Base-by-base conservation (phyloP, 176 grass and related monocot genomes). In the Cocos nucifera region DNA sequence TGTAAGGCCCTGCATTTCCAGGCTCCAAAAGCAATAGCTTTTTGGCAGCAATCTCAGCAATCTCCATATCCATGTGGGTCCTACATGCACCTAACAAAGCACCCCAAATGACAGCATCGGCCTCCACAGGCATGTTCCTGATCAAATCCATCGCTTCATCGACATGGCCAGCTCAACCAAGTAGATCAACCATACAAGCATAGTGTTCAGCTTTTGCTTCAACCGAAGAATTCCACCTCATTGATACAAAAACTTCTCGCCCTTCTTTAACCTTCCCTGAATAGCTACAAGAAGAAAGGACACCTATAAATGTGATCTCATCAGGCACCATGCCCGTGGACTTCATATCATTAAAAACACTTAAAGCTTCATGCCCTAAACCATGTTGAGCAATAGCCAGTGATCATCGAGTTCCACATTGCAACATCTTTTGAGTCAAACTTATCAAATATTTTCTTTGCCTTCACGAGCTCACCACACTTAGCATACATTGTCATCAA, bases 361-460 rank as follows among this genome's bases (percentile, higher is more conserved):
- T 3, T 6, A 90, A 80, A 73, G 87, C 87, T 79, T 90, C 69
- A 60, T 90, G 71, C 65, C 86, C 87, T 24, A 90, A 48, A 6
- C 87, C 87, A 29, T 85, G 87, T 30, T 90, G 87, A 17, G 87
- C 82, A 79, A n/a, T 82, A 85, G 28, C 82, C 87, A 76, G 82
- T 90, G 59, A 90, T 90, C 87, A 90, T 85, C 2, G 75, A 85
- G 16, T 90, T 90, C 87, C 87, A 85, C 87, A 90, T 90, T 14
- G 85, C 82, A 22, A 79, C 75, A 50, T 90, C 87, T 77, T 90
- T 90, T 23, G 50, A 59, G 19, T 79, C 78, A 73, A 90, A 90
- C 55, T 54, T 79, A 65, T 74, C 51, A 56, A 90, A 90, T 4
- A 67, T 48, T 56, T 22, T 82, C 58, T 76, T 85, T 18, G 82